Percentiles rank a stretch among this genome's conserved stretches.
Evolutionary conservation across 1,284 basidiomycete species (phyloP).

Genomic region (Golubevia sp.): DNA sequence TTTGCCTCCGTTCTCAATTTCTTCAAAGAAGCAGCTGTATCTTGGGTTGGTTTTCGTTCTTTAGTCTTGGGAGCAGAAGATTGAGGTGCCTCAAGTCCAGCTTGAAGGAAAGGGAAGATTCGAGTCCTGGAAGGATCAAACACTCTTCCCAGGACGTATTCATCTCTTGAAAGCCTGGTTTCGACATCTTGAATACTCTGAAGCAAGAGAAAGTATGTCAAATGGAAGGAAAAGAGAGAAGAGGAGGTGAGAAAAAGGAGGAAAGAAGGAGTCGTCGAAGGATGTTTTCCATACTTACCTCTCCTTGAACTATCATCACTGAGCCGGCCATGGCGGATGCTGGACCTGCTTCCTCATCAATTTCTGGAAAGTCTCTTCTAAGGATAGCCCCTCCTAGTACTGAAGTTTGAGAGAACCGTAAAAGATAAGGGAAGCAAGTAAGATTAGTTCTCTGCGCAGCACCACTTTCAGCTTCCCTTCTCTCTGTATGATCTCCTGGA

Average conservation of each 20-base stretch:
- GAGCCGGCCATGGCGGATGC: slow-evolving; percentile 26
- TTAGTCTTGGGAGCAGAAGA: too few species aligned
- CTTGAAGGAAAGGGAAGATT: slow-evolving; percentile 37
- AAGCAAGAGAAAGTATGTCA: neutral
- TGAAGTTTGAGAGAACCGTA: neutral
- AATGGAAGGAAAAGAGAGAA: too few species aligned
- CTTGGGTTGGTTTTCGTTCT: too few species aligned
- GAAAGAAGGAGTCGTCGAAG: neutral
- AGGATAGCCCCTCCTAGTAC: slow-evolving; percentile 39
- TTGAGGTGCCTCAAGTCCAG: too few species aligned
- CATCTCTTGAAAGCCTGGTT: slow-evolving; percentile 26
- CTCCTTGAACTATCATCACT: slow-evolving; percentile 29
- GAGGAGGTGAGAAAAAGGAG: too few species aligned
- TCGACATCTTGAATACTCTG: slow-evolving; percentile 34
- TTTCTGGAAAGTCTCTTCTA: slow-evolving; percentile 25
- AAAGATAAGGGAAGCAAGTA: neutral
- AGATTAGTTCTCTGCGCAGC: neutral
- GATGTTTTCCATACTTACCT: slow-evolving; percentile 7
- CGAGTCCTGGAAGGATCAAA: slow-evolving; percentile 28
- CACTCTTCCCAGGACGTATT: slow-evolving; percentile 29
- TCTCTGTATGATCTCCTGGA: too few species aligned
- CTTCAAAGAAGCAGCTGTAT: too few species aligned
- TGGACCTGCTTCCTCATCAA: slow-evolving; percentile 27
- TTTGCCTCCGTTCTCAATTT: too few species aligned
- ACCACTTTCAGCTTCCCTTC: too few species aligned